Base-by-base conservation (phyloP, 192 early-diverging fungal genomes). In the Entophlyctis luteolus region DNA sequence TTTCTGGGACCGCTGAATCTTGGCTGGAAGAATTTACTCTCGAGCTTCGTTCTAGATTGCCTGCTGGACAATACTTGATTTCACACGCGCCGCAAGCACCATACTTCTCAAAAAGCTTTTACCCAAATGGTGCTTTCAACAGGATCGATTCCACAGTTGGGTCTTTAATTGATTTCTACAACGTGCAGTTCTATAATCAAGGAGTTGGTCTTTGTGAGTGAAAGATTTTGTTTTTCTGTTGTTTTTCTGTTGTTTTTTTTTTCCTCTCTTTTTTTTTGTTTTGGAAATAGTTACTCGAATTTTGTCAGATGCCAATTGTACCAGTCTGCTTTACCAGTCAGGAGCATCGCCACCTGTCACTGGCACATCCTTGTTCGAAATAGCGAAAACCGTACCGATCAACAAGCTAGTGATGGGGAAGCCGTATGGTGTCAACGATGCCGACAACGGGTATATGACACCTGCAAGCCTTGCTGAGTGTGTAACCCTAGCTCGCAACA, bases 171-270 rank as follows among this genome's bases (percentile, higher is more conserved):
- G 73, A 75, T 56, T 75, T 50, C 42, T 74, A 75, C 62, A 75
- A 75, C 20, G 53, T 66, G 23, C 73, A 75, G 36, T 75, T 66
- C 53, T 75, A 75, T 39, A 75, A 75, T 39, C 73, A 75, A 75
- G 73, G 73, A 14, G 37, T 20, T 35, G 49, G 5, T 28, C 27
- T 38, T 4, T 75, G 73, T 54, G 73, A 71, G 23, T 68, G 71
- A 0, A 74, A 71, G 28, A 53, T 28, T 2, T 57, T 45, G 10
- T 28, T 75, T 3, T 69, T 75, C 45, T 59, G 45, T 38, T 6
- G 18, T 16, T 71, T 70, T 27, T 68, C 55, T 39, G 72, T 68
- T 29, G 45, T 46, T 23, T 53, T 45, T 47, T 47, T 16, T 1
- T 16, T 1, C 2, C 22, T 47, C 22, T 2, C 22, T n/a, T 22